These are phyloP conservation scores for Iodosphaeria phyllophila DNA, from an alignment of 2,329 filamentous ascomycete species.

Conservation along the genomic window DNA sequence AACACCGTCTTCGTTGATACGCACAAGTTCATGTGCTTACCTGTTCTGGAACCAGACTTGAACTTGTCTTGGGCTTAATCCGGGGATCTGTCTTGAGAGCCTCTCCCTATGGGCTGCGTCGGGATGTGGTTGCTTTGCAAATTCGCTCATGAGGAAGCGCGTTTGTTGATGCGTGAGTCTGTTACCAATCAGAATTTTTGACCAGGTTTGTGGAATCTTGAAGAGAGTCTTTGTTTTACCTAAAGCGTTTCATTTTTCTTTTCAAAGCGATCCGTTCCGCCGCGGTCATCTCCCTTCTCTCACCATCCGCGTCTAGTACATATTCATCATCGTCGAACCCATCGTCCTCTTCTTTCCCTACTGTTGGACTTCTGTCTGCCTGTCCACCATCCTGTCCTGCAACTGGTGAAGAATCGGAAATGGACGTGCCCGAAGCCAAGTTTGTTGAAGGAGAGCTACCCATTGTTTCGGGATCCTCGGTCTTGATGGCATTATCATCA, in stretches of 20 bases:
- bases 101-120: slow-evolving; percentile 81
- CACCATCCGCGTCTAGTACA: slow-evolving; percentile 29
- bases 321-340: slow-evolving; percentile 37
- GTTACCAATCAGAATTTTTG: slow-evolving; percentile 15
- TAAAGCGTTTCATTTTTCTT: slow-evolving; percentile 63
- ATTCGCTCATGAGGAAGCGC: slow-evolving; percentile 94
- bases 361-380: slow-evolving; percentile 13
- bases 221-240: slow-evolving; percentile 25
- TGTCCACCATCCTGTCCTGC: slow-evolving; percentile 9
- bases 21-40: slow-evolving; percentile 38
- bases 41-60: slow-evolving; percentile 98
- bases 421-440: slow-evolving; percentile 20
- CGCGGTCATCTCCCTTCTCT: slow-evolving; percentile 24
- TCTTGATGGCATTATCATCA: slow-evolving; percentile 18
- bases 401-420: slow-evolving; percentile 16
- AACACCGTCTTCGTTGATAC: slow-evolving; percentile 5
- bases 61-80: slow-evolving; percentile 77
- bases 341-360: slow-evolving; percentile 32
- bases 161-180: slow-evolving; percentile 93
- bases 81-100: slow-evolving; percentile 76
- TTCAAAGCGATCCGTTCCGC: slow-evolving; percentile 34
- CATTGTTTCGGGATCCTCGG: slow-evolving; percentile 19
- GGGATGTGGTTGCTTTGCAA: slow-evolving; percentile 83
- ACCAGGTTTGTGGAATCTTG: no score
- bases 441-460: slow-evolving; percentile 12